Evolutionary conservation across 345 rosid species (phyloP).

Genomic region (Gossypium stocksii): DNA sequence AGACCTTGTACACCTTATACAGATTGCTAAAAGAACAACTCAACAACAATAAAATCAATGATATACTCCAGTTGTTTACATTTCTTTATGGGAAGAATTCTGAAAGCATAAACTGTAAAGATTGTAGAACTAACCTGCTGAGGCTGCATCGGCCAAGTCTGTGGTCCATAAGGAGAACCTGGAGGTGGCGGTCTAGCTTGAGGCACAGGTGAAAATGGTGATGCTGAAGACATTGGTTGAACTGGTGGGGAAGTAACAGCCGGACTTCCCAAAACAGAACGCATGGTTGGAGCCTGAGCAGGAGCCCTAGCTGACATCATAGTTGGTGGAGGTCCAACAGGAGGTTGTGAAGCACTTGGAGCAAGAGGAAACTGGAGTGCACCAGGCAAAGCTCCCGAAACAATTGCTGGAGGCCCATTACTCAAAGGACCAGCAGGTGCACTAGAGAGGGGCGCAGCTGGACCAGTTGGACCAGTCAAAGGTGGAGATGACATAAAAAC

Average conservation of each 20-base stretch:
- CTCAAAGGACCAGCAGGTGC: constrained; percentile 35
- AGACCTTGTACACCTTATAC: background rate
- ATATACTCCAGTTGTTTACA: background rate
- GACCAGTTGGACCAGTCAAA: constrained; percentile 23
- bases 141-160: constrained; percentile 46
- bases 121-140: constrained; percentile 32
- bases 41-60: background rate
- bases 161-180: constrained; percentile 62
- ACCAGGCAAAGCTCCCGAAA: constrained; percentile 32
- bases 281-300: constrained; percentile 45
- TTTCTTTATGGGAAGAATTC: background rate
- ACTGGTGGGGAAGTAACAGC: constrained; percentile 30
- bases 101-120: constrained; percentile 18
- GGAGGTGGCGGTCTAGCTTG: constrained; percentile 42
- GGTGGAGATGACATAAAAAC: constrained; percentile 38
- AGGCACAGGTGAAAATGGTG: constrained; percentile 47
- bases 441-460: constrained; percentile 35
- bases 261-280: constrained; percentile 37
- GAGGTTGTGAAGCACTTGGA: constrained; percentile 39
- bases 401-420: constrained; percentile 44
- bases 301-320: constrained; percentile 38
- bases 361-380: constrained; percentile 37
- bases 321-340: constrained; percentile 45
- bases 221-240: constrained; percentile 36
- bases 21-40: background rate